Evolutionary conservation across 495 filamentous ascomycete genomes (phyloP).

Genomic region (Penicillium antarcticum): DNA sequence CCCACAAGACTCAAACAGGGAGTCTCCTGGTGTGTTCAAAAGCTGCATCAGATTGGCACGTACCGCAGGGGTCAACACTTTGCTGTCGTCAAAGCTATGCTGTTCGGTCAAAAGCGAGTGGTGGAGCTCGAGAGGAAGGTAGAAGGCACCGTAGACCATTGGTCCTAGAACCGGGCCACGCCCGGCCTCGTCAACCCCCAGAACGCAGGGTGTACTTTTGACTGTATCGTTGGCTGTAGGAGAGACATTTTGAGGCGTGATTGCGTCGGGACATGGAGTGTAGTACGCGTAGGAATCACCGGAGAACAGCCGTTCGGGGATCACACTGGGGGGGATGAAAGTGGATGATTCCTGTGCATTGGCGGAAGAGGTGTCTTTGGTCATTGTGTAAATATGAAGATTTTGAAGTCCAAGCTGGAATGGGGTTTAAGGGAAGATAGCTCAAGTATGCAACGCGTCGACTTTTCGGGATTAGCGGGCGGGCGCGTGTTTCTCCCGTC

Average conservation of each 20-base stretch:
- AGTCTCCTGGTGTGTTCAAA: conserved; percentile 63
- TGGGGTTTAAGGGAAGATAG: not conserved
- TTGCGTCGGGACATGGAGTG: conserved; percentile 61
- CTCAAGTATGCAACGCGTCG: conserved; percentile 34
- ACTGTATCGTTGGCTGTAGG: conserved; percentile 7
- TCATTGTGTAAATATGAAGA: not conserved
- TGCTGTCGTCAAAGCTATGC: conserved; percentile 90
- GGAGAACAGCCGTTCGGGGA: conserved; percentile 54
- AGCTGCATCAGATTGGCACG: conserved; percentile 72
- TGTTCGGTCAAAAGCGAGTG: conserved; percentile 67
- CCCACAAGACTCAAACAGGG: conserved; percentile 67
- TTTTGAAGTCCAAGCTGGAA: not conserved
- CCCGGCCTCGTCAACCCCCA: conserved; percentile 95
- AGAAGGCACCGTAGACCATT: conserved; percentile 95
- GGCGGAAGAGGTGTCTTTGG: not conserved
- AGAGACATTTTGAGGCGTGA: conserved; percentile 36
- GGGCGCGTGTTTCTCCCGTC: conserved; percentile 32
- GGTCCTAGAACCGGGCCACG: conserved; percentile 92
- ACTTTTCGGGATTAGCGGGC: conserved; percentile 39
- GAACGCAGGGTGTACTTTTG: conserved; percentile 52
- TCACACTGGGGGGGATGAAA: conserved; percentile 80
- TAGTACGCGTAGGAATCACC: conserved; percentile 84
- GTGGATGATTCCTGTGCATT: conserved; percentile 19
- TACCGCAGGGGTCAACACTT: conserved; percentile 71
- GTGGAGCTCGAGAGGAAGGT: conserved; percentile 67